Evolutionary conservation across 495 filamentous ascomycete species (phyloP).

Genomic region (Aspergillus avenaceus): DNA sequence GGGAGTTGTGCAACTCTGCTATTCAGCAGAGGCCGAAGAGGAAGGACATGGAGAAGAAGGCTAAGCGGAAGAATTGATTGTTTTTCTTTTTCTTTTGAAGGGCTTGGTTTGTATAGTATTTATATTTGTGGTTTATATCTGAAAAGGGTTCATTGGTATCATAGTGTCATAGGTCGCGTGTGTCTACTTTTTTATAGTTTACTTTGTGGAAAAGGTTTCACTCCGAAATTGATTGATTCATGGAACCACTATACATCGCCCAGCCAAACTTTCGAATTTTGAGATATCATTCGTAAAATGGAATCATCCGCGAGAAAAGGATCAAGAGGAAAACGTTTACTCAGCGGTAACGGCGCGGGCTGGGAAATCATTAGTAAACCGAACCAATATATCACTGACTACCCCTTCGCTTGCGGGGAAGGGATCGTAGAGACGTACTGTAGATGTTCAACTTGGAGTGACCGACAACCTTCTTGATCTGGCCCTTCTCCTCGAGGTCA

Average conservation of each 20-base stretch:
- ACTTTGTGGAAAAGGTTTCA: constrained; percentile 29
- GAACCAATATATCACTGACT: constrained; percentile 13
- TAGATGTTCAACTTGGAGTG: constrained; percentile 98
- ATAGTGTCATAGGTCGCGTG: no score
- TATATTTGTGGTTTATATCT: background rate
- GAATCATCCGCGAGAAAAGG: constrained; percentile 40
- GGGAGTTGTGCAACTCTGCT: constrained; percentile 46
- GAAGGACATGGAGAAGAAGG: constrained; percentile 16
- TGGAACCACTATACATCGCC: constrained; percentile 37
- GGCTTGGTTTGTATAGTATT: background rate
- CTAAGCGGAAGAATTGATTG: background rate
- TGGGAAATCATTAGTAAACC: constrained; percentile 18
- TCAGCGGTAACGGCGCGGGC: constrained; percentile 49
- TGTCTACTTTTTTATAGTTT: no score
- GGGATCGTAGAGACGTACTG: constrained; percentile 50
- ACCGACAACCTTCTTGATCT: constrained; percentile 96
- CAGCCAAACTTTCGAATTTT: constrained; percentile 39
- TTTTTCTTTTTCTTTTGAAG: background rate
- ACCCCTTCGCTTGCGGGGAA: background rate
- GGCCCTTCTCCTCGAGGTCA: constrained; percentile 95
- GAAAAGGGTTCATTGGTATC: no score
- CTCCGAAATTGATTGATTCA: constrained; percentile 29
- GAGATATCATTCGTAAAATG: constrained; percentile 43
- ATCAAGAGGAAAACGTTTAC: constrained; percentile 39
- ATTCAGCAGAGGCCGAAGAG: constrained; percentile 38